These are phyloP conservation scores for Pyrenula aspistea DNA, from an alignment of 495 filamentous ascomycete genomes.

Conservation along the genomic window DNA sequence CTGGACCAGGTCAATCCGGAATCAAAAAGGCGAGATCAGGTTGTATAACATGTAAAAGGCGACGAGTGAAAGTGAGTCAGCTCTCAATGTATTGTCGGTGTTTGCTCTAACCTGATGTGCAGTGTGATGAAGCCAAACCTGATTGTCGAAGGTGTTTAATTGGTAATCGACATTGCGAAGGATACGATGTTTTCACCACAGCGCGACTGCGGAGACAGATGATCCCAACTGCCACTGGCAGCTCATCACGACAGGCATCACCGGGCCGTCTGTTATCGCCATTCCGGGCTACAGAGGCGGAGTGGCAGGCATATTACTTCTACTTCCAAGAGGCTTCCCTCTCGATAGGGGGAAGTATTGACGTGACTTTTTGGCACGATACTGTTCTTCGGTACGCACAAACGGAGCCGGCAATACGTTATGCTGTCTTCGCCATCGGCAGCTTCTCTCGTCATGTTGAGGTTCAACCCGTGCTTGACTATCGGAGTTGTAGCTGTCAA, in stretches of 20 bases:
- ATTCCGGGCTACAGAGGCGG: conserved; percentile 2
- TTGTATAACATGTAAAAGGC: background rate
- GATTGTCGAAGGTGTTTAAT: background rate
- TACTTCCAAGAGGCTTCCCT: conserved; percentile 22
- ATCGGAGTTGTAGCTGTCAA: conserved; percentile 3
- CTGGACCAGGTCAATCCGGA: background rate
- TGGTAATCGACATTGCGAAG: background rate
- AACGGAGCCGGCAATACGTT: conserved; percentile 44
- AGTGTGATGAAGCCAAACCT: background rate
- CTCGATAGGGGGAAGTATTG: conserved; percentile 29
- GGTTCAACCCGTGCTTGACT: background rate
- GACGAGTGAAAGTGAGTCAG: background rate
- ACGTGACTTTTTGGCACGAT: conserved; percentile 43
- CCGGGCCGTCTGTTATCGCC: background rate
- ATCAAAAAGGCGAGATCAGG: background rate
- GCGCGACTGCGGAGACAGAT: background rate
- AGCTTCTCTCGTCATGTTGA: conserved; percentile 25
- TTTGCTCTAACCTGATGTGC: no score
- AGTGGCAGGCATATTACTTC: conserved; percentile 28
- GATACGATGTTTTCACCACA: background rate
- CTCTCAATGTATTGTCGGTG: background rate
- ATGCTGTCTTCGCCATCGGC: conserved; percentile 43
- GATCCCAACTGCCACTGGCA: background rate
- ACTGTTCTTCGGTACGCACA: conserved; percentile 44
- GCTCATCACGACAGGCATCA: background rate